Conservation (phyloP, 306 rosid genomes). For the Vicia villosa region DNA sequence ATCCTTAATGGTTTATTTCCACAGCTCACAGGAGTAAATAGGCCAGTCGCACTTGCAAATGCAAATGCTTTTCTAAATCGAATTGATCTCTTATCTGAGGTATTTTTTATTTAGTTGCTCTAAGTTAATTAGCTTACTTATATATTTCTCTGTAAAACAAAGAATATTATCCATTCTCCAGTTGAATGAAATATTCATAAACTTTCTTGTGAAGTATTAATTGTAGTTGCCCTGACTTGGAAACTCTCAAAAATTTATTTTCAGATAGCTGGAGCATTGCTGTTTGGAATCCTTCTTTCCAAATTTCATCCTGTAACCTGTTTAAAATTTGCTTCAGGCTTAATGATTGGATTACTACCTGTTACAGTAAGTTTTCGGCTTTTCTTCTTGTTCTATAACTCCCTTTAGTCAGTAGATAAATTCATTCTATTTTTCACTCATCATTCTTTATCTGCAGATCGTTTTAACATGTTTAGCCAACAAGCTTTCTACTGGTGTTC, state of each 20-base stretch:
- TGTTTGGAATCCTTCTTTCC: conserved; percentile 84
- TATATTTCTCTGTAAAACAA: conserved; percentile 19
- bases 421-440: conserved; percentile 32
- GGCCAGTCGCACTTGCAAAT: conserved; percentile 92
- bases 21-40: conserved; percentile 91
- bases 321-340: conserved; percentile 73
- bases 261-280: conserved; percentile 87
- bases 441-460: conserved; percentile 52
- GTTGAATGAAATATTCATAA: conserved; percentile 19
- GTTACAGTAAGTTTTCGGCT: conserved; percentile 57
- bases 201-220: conserved; percentile 10
- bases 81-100: conserved; percentile 96
- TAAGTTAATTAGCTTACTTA: conserved; percentile 3
- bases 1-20: conserved; percentile 31
- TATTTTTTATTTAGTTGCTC: conserved; percentile 37
- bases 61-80: conserved; percentile 91
- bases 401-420: conserved; percentile 28
- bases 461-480: conserved; percentile 72
- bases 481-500: conserved; percentile 93
- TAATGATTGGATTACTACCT: conserved; percentile 82
- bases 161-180: conserved; percentile 17
- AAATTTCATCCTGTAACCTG: conserved; percentile 84
- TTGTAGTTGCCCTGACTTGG: conserved; percentile 1
- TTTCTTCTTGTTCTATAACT: conserved; percentile 39
- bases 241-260: conserved; percentile 34